Percentiles rank a stretch among this genome's conserved stretches.
Evolutionary conservation across 139 green algal species (phyloP).

Genomic region (Haematococcus lacustris): DNA sequence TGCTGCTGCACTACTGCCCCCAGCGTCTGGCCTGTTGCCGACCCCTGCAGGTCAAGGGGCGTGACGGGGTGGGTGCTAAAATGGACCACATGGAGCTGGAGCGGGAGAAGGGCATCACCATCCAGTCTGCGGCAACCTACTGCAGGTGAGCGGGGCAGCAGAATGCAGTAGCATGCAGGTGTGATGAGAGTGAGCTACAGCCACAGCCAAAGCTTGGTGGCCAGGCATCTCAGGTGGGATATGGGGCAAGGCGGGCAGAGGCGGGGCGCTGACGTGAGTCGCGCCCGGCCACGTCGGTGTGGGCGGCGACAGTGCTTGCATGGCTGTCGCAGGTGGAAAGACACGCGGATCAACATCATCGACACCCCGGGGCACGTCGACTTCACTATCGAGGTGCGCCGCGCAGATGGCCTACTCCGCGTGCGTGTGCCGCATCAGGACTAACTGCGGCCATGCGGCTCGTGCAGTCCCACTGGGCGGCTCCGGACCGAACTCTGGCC

Average conservation of each 20-base stretch:
- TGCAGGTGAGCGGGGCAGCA: too few relatives aligned
- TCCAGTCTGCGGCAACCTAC: constrained; percentile 91
- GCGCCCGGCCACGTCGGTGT: too few relatives aligned
- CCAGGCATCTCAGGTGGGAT: too few relatives aligned
- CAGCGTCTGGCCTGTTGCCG: too few relatives aligned
- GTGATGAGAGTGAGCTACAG: too few relatives aligned
- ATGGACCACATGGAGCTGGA: constrained; percentile 99
- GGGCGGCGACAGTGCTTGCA: too few relatives aligned
- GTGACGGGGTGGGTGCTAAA: constrained; percentile 96
- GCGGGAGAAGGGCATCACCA: constrained; percentile 99
- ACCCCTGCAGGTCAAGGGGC: constrained; percentile 75
- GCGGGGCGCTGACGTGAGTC: too few relatives aligned
- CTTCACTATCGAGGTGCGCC: constrained; percentile 98
- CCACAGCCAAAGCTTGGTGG: too few relatives aligned
- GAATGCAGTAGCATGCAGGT: too few relatives aligned
- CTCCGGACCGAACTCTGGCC: background rate
- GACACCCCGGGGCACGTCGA: constrained; percentile 96
- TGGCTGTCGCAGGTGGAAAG: too few relatives aligned
- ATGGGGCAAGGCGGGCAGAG: too few relatives aligned
- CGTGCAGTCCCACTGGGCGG: background rate
- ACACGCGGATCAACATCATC: constrained; percentile 98
- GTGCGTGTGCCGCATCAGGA: background rate
- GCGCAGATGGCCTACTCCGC: constrained; percentile 37
- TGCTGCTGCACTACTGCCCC: too few relatives aligned
- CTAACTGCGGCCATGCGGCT: background rate